phyloP scores from a whole-genome alignment of 2,329 filamentous ascomycete genomes.

The Tolypocladium album region DNA sequence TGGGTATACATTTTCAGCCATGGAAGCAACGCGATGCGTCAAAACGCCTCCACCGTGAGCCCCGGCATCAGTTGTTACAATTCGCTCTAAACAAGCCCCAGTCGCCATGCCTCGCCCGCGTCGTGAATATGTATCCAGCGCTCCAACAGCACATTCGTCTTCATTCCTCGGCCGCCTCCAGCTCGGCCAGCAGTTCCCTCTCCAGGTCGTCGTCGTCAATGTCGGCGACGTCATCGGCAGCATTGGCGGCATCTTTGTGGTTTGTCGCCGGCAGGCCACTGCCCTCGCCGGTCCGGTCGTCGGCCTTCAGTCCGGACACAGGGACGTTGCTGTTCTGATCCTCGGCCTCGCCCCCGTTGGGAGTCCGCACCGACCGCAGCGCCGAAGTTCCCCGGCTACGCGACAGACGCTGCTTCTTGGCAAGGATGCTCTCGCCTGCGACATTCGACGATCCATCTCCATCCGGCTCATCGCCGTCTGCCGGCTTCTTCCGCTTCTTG shows the following conservation, averaged over 20 bases:
- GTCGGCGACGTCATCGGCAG: slow-evolving; percentile 22
- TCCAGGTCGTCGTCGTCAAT: slow-evolving; percentile 45
- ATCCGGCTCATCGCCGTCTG: slow-evolving; percentile 20
- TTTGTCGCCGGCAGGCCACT: slow-evolving; percentile 12
- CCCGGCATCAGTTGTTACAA: not conserved
- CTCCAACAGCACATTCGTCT: not conserved
- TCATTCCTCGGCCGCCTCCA: slow-evolving; percentile 30
- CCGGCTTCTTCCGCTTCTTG: slow-evolving; percentile 21
- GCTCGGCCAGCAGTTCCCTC: slow-evolving; percentile 50
- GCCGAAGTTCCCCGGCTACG: slow-evolving; percentile 33
- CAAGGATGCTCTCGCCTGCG: slow-evolving; percentile 26
- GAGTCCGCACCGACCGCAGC: slow-evolving; percentile 33
- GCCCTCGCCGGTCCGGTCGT: slow-evolving; percentile 12
- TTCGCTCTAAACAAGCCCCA: not conserved
- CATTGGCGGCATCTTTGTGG: not conserved
- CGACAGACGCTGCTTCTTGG: slow-evolving; percentile 41
- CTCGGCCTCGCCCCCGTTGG: slow-evolving; percentile 22
- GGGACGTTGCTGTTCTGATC: slow-evolving; percentile 26
- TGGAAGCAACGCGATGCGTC: not conserved
- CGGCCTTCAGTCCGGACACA: slow-evolving; percentile 25
- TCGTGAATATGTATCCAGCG: not conserved
- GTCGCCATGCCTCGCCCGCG: not conserved
- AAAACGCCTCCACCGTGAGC: not conserved
- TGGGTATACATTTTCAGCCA: not conserved
- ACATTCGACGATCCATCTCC: slow-evolving; percentile 17